Evolutionary conservation across 805 yeast genomes (phyloP), one percentile per base, ranked within the genome.

Genomic region (Saccharomycodes ludwigii): DNA sequence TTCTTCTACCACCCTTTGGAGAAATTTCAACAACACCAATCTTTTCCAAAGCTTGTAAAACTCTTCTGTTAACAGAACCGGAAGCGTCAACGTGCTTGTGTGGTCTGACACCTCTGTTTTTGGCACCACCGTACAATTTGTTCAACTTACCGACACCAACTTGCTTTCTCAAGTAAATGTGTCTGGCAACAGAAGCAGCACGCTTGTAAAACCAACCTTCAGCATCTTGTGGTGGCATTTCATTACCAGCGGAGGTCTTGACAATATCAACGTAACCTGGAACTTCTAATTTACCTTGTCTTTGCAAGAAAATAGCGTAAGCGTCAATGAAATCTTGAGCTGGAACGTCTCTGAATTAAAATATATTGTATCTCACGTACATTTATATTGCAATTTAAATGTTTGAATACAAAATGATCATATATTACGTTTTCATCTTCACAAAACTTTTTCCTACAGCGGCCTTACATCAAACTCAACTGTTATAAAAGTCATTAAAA

Each of bases 161-260:
- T 58, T 82, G 82, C 73, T 91, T 91, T 82, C 95, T 85, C 71
- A 91, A 76, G 94, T 91, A 91, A 70, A 91, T 78, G 86, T 91
- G 98, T 76, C 98, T 91, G 62, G 98, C 98, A 66, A 86, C 85
- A 41, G 98, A 88, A 60, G 98, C 98, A 58, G 98, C 94, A 71
- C 98, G 82, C 83, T 82, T 83, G 95, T 88, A 88, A 82, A 84
- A 88, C 98, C 98, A 91, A 62, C 88, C 85, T 72, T 85, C 97
- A 56, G 97, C 70, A 65, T 91, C 97, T 73, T 88, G 97, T 66
- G 98, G 98, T 66, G 98, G 98, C 66, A 91, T 81, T 66, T 91
- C 98, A 64, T 88, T 86, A 72, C 95, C 94, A 52, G 94, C 79
- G 49, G 95, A 81, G 66, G 98, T 91, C 85, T 91, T 91, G 73